phyloP scores from a whole-genome alignment of 2,329 filamentous ascomycete genomes.

The Cordyceps farinosa region DNA sequence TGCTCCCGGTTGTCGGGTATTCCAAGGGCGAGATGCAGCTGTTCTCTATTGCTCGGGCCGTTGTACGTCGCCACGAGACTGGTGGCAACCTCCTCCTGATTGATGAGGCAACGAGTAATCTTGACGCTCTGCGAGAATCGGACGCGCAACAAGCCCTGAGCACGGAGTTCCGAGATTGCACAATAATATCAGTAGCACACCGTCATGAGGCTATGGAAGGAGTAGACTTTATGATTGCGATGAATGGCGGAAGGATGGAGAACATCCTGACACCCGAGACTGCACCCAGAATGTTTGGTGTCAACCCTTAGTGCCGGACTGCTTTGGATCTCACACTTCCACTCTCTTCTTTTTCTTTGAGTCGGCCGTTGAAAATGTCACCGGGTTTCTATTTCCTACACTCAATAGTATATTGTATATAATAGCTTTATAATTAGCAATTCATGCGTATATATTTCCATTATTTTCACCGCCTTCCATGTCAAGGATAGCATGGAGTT shows the following conservation, averaged over 20 bases:
- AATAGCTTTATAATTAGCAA: no score
- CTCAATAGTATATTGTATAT: no score
- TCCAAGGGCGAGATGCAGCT: neutral
- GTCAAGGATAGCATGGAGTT: no score
- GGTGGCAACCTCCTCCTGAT: neutral
- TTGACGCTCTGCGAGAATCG: neutral
- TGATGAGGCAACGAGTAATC: neutral
- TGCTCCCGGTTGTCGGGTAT: neutral
- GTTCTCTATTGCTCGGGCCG: neutral
- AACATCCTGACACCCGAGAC: neutral
- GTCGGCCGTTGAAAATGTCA: no score
- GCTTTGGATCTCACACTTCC: no score
- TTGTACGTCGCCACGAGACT: neutral
- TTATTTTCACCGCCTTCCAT: no score
- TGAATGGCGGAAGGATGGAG: neutral
- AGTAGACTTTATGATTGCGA: neutral
- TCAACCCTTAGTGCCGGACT: neutral
- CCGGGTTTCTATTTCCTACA: no score
- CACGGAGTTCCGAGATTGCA: no score
- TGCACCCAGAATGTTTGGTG: neutral
- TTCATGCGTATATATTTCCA: no score
- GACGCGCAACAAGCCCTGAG: no score
- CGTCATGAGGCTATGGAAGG: neutral
- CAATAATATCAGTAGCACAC: no score
- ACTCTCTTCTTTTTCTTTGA: no score